Evolutionary conservation across 441 rosid genomes (phyloP), one percentile per base, ranked within the genome.

Genomic region (Croton laevigatus): DNA sequence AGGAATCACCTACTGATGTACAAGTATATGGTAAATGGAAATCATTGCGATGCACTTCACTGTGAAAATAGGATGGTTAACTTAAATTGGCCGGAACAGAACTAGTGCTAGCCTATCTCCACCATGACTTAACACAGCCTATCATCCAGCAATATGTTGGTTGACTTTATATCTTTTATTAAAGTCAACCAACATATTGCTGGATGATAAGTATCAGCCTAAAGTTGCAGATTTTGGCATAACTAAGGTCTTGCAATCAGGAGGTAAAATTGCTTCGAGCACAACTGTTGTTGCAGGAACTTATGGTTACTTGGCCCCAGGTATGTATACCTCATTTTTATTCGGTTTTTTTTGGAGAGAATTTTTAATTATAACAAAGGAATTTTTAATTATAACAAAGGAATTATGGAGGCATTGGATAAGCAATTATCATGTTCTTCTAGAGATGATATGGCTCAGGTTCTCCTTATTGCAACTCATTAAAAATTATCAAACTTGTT

Each of bases 171-270:
- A n/a, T n/a, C n/a, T n/a, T n/a, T n/a, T n/a, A n/a, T n/a, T n/a
- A n/a, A 94, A 94, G 81, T 86, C 98, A 0, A 87, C 97, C 71
- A 94, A 94, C 76, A 85, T 94, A 73, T 78, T 94, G 16, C 78
- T 94, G 0, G 97, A 94, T 72, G 79, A 76, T 45, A 81, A 90
- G 70, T 89, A 79, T 78, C 89, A 85, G 80, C 93, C 98, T 32
- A 91, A 89, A 75, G 90, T 94, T 59, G 98, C 98, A 59, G 95
- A 94, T 69, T 94, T 94, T 40, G 98, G 97, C 67, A 84, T 91
- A 68, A 97, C 97, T 80, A 94, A 91, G 82, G 97, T 94, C 55
- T 78, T 91, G 82, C 94, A 86, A 68, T 93, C 94, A 10, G 79
- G 94, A 81, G 91, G 94, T 19, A 82, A 89, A 34, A 89, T 81